Evolutionary conservation across 2,329 filamentous ascomycete species (phyloP).

Genomic region (Teratosphaeria epicoccoides): DNA sequence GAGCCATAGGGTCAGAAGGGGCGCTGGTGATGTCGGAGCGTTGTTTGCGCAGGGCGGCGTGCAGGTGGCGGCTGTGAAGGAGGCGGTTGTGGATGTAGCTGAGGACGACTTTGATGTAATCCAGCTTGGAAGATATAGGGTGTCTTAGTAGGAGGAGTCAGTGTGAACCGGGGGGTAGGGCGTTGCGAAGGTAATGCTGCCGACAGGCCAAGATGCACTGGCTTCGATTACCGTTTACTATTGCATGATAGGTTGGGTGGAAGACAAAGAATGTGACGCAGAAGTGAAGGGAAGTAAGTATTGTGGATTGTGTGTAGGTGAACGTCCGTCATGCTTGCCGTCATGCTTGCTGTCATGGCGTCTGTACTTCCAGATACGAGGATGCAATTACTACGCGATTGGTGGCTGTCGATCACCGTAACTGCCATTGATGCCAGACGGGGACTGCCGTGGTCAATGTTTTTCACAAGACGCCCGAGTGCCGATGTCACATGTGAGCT

Average conservation of each 20-base stretch:
- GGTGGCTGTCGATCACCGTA: too few species aligned
- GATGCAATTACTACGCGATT: too few species aligned
- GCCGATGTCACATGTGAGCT: too few species aligned
- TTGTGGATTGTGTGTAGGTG: too few species aligned
- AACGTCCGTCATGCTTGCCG: not conserved
- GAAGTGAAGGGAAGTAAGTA: not conserved
- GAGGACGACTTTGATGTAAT: not conserved
- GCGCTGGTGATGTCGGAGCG: not conserved
- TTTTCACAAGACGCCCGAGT: too few species aligned
- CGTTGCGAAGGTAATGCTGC: not conserved
- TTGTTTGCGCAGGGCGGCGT: not conserved
- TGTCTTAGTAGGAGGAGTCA: not conserved
- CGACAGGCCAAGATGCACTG: not conserved
- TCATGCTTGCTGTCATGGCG: not conserved
- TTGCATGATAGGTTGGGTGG: not conserved
- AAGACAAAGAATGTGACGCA: not conserved
- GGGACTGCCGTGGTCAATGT: too few species aligned
- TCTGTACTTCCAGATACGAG: not conserved
- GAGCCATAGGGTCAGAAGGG: conserved; percentile 21
- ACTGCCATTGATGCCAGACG: too few species aligned
- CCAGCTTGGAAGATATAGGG: not conserved
- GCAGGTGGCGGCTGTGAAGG: not conserved
- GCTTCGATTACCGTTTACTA: not conserved
- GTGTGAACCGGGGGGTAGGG: not conserved
- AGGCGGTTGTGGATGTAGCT: not conserved